Evolutionary conservation across 2,329 filamentous ascomycete species (phyloP), one percentile per base, ranked within the genome.

Genomic region (Aureobasidium lini): DNA sequence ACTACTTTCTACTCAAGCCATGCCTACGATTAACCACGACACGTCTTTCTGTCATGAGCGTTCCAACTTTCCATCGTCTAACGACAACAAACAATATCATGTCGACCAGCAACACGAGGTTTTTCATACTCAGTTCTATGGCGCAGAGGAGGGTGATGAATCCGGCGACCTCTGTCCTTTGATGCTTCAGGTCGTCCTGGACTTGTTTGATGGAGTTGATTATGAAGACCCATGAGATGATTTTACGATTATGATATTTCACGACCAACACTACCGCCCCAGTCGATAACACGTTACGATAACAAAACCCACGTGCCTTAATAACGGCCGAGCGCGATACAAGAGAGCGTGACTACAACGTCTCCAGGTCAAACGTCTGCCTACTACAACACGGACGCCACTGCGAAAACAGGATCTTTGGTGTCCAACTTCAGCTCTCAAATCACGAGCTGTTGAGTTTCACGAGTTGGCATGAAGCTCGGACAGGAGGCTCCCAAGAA

Each of bases 131-230:
- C 72, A 72, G 34, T 67, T 75, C 60, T 76, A 76, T 61, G 74
- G 74, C 40, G 71, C 72, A 31, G 70, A 72, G 61, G 68, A 65
- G 36, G 72, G 72, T 54, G 74, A 76, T 60, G 73, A 75, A 64
- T 68, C 68, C 60, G 73, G 70, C 57, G 58, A 44, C 23, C 70
- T 76, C 11, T 71, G 75, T 53, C 73, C 72, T 61, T 73, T 74
- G 4, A 76, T 76, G 74, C 65, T 76, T 61, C 73, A 73, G 62
- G 74, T 76, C 7, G 74, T 76, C 44, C 73, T 71, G 61, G 72
- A 73, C 66, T 70, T 76, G n/a, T 76, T 76, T 62, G 71, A 74
- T 58, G 73, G 73, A 37, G 67, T 71, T 63, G 74, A 76, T 61
- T 76, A 75, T 60, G 69, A 73, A 54, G 73, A 76, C 63, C 70